Base-by-base conservation (phyloP, 164 flowering plant genomes). In the Magnolia kwangsiensis region DNA sequence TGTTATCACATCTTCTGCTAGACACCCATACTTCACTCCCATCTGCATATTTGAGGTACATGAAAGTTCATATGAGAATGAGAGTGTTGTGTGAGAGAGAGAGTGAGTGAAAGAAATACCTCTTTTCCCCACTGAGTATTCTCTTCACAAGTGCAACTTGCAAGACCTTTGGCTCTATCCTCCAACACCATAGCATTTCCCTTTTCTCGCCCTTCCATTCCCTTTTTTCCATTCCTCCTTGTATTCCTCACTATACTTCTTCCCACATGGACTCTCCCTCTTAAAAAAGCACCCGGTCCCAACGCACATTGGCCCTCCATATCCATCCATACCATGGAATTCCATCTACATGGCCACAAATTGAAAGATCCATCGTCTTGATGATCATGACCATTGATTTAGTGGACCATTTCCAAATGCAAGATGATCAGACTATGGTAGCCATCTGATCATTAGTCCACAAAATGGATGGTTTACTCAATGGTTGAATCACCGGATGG, bases 251-350 rank as follows among this genome's bases (percentile, higher is more conserved):
- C 51, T 71, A 37, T 72, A 84, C 50, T 80, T 86, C 65, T 21
- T 80, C 50, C 93, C 93, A 75, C 83, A 82, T 1, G 91, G 85
- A 74, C 78, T 69, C 9, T 85, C 91, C 81, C 97, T 85, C 77
- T 90, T 80, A 74, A 89, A 91, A 74, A 92, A 92, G 75, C 97
- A 92, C n/a, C 95, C 95, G 0, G 89, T 86, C 20, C 95, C 97
- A 74, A 85, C 63, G 63, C 87, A 92, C 13, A 82, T 0, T 5
- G 92, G 85, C 18, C 89, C 89, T 19, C 88, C 92, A 80, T 75
- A 74, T 20, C 89, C 89, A 72, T 84, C 91, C 29, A 90, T 11
- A 8, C 74, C 74, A 3, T 0, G 0, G 27, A 21, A 9, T 65
- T 65, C 29, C 29, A 27, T 27, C 29, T 27, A 27, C 29, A 63